A percentile compares a stretch with the other conserved stretches of the same genome.
phyloP scores from a whole-genome alignment of 2,329 filamentous ascomycete species.

The Curvularia hawaiiensis region DNA sequence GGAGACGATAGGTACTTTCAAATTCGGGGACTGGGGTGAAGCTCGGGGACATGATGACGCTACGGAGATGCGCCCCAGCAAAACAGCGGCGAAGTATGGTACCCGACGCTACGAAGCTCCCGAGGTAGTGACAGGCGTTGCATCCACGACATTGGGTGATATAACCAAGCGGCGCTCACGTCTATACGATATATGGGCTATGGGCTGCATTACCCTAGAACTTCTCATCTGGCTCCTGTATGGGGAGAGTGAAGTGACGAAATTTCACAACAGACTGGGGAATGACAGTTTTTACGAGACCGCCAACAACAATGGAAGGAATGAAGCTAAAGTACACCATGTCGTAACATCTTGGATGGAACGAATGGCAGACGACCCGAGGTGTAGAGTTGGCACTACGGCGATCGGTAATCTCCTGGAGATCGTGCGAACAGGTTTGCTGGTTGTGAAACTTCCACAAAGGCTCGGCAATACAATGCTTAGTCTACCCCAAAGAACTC shows the following conservation, averaged over 20 bases:
- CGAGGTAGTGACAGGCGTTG: slow-evolving; percentile 9
- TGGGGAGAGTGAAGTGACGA: slow-evolving; percentile 9
- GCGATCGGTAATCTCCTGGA: slow-evolving; percentile 14
- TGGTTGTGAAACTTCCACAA: slow-evolving; percentile 11
- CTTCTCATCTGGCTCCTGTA: slow-evolving; percentile 30
- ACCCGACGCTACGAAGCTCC: slow-evolving; percentile 25
- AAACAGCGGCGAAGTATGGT: slow-evolving; percentile 16
- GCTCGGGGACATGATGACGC: slow-evolving; percentile 12
- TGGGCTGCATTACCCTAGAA: slow-evolving; percentile 33
- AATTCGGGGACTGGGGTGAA: slow-evolving; percentile 26
- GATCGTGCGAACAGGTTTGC: slow-evolving; percentile 7
- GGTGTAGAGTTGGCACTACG: not conserved
- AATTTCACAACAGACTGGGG: slow-evolving; percentile 3
- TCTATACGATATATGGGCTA: slow-evolving; percentile 31
- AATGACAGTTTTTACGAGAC: slow-evolving; percentile 4
- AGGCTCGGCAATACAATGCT: not conserved
- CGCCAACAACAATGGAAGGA: not conserved
- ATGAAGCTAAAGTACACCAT: slow-evolving; percentile 1
- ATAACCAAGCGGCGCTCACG: slow-evolving; percentile 17
- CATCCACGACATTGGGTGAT: not conserved
- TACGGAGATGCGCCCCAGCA: slow-evolving; percentile 9
- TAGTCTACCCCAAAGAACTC: not conserved
- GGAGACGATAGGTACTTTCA: slow-evolving; percentile 14
- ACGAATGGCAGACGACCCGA: slow-evolving; percentile 6
- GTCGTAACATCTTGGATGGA: slow-evolving; percentile 11